phyloP scores from a whole-genome alignment of 1,284 basidiomycete species.

The Ganoderma lucidum region DNA sequence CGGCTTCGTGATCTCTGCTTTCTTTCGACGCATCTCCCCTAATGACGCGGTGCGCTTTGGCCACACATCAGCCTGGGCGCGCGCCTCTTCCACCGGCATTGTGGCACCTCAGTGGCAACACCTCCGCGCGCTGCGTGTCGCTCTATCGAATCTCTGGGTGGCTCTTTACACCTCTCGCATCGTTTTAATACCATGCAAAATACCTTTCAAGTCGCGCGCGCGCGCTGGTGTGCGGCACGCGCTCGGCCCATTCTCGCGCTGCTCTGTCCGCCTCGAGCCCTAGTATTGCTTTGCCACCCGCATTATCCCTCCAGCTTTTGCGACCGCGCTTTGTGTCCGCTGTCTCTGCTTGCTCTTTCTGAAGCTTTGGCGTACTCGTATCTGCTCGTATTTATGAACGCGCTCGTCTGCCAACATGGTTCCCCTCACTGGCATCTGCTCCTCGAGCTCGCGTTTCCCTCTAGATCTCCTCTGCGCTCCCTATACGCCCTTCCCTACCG shows the following conservation, averaged over 20 bases:
- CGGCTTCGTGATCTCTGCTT: background rate
- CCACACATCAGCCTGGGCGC: background rate
- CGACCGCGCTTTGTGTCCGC: background rate
- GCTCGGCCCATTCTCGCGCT: background rate
- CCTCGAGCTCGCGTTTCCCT: background rate
- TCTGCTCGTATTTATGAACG: background rate
- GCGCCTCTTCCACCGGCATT: background rate
- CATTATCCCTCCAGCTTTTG: background rate
- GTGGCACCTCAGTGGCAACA: background rate
- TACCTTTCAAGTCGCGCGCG: background rate
- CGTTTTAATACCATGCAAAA: background rate
- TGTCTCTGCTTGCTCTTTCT: background rate
- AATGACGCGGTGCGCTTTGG: background rate
- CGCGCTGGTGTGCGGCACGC: background rate
- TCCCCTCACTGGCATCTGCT: background rate
- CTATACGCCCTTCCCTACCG: background rate
- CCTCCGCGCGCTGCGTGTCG: background rate
- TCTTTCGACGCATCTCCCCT: background rate
- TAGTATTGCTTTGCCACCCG: background rate
- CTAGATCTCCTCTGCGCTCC: background rate
- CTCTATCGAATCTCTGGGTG: background rate
- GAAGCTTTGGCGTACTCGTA: background rate
- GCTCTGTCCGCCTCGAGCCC: background rate
- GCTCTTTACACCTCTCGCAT: background rate
- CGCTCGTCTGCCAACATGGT: background rate